Percentiles rank a stretch among this genome's conserved stretches.
Evolutionary conservation across 352 stramenopile species (phyloP).

Genomic region (Halophytophthora batemanensis): DNA sequence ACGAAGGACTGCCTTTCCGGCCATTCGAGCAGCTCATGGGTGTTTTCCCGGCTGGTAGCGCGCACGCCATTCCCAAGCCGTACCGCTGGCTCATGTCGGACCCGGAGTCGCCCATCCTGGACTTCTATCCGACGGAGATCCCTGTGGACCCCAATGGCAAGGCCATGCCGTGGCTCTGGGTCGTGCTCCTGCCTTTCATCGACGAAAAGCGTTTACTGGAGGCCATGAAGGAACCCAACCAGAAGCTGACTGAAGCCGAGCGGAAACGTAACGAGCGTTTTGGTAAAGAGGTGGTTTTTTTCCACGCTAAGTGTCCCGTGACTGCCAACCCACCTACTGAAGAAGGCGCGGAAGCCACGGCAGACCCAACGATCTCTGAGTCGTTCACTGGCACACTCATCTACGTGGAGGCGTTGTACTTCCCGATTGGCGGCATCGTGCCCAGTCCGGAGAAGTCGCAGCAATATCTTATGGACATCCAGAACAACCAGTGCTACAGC

Average conservation of each 20-base stretch:
- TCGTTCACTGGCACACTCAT: constrained; percentile 74
- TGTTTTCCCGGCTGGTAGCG: constrained; percentile 95
- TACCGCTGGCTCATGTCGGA: constrained; percentile 96
- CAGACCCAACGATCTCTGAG: constrained; percentile 47
- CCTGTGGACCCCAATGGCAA: constrained; percentile 98
- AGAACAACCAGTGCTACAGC: constrained; percentile 86
- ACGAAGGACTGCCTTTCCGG: constrained; percentile 93
- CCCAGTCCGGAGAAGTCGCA: constrained; percentile 78
- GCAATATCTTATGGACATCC: constrained; percentile 64
- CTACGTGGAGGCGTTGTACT: constrained; percentile 71
- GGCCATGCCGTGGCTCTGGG: constrained; percentile 98
- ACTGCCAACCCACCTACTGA: constrained; percentile 34
- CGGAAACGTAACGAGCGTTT: constrained; percentile 82
- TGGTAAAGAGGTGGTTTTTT: constrained; percentile 84
- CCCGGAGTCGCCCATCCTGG: constrained; percentile 95
- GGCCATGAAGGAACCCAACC: constrained; percentile 77
- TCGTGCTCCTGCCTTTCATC: constrained; percentile 98
- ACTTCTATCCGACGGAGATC: constrained; percentile 97
- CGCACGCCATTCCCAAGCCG: constrained; percentile 91
- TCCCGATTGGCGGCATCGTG: constrained; percentile 70
- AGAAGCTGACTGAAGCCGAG: constrained; percentile 67
- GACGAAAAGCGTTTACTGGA: constrained; percentile 94
- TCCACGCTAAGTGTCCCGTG: constrained; percentile 65
- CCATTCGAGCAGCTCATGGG: constrained; percentile 98
- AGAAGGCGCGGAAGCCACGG: constrained; percentile 38